Evolutionary conservation across 331 rosid genomes (phyloP).

Genomic region (Pyrus hybrid): DNA sequence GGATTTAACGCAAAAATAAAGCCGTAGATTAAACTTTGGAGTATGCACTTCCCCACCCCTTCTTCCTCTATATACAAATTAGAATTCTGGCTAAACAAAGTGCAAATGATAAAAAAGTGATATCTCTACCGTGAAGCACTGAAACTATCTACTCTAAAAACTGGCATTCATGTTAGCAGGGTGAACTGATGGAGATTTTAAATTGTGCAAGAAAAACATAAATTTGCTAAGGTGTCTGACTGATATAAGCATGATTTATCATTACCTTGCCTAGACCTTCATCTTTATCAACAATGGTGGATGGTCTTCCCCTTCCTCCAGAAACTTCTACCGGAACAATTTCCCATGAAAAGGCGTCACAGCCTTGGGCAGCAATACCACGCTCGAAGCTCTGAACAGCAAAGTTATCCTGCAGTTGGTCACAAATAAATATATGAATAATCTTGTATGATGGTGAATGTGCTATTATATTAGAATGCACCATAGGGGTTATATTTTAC

Average conservation of each 20-base stretch:
- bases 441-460: neutral
- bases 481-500: constrained; percentile 26
- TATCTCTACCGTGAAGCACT: neutral
- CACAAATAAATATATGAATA: constrained; percentile 11
- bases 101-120: neutral
- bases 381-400: constrained; percentile 90
- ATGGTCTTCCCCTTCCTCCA: constrained; percentile 96
- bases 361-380: constrained; percentile 79
- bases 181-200: neutral
- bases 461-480: neutral
- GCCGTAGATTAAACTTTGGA: neutral
- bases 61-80: neutral
- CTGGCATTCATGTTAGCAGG: neutral
- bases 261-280: constrained; percentile 96
- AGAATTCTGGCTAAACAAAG: neutral
- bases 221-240: neutral
- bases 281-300: constrained; percentile 67
- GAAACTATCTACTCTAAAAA: neutral
- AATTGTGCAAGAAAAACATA: neutral
- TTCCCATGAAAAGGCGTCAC: constrained; percentile 81
- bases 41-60: neutral
- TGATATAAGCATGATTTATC: constrained; percentile 7
- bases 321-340: constrained; percentile 87
- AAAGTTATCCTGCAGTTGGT: constrained; percentile 59
- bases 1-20: neutral